Evolutionary conservation across 164 flowering plant species (phyloP), one percentile per base, ranked within the genome.

Genomic region (Cinnamomum micranthum): DNA sequence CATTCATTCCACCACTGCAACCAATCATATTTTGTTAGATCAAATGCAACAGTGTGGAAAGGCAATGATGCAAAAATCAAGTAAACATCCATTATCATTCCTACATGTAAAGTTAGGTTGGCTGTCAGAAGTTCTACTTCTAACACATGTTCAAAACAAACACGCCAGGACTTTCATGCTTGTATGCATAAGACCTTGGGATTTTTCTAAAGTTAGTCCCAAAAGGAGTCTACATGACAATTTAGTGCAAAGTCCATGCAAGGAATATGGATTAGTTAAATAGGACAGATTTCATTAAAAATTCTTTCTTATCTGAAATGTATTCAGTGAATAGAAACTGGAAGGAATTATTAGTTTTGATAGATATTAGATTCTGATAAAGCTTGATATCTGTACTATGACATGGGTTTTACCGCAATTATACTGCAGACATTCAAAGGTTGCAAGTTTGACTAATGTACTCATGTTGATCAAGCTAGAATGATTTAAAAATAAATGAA

Each of bases 1-100:
- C 90, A 79, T 84, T 87, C 90, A 87, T 85, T 70, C 90, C 88
- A 35, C 79, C 87, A 70, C 90, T 87, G 84, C 80, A 78, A 6
- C 15, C 27, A 63, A 77, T 20, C 60, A 19, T 50, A 3, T 68
- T 41, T 0, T 33, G 24, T 22, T 50, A 17, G 47, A 64, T 41
- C 50, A 67, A 28, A 27, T 2, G 17, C 41, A 67, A 13, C 50
- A 67, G 31, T 67, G 35, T 33, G 50, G 15, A 25, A 64, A 13
- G 67, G 67, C 23, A 25, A 14, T 23, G 19, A 19, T 55, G 60
- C 22, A 64, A 22, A 22, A 64, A 14, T 23, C 2, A 55, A 15
- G 60, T 24, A 64, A 22, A 1, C 22, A n/a, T 64, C 67, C 31
- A 64, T 22, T 24, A 64, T 22, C 27, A 9, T 64, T 64, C 13